Evolutionary conservation across 192 early-diverging fungal species (phyloP).

Genomic region (Gonapodya sp.): DNA sequence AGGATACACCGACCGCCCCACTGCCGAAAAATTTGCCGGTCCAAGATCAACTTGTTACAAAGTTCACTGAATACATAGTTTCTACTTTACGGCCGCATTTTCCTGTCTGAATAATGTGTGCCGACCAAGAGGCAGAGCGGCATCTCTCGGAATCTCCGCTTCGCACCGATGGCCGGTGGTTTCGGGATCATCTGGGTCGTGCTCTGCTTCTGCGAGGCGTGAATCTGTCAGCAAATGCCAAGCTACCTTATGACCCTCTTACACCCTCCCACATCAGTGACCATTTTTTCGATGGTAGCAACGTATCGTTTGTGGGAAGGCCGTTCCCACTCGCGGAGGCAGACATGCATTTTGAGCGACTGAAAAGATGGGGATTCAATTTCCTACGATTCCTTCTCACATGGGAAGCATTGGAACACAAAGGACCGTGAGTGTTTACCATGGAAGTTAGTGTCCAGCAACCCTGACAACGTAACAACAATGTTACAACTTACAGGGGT

Average conservation of each 20-base stretch:
- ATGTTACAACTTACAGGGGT: background rate
- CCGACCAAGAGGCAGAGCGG: no score
- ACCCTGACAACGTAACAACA: no score
- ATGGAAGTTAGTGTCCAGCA: no score
- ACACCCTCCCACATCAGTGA: background rate
- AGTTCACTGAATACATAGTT: no score
- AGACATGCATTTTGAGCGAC: slow-evolving; percentile 60
- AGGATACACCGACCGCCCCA: no score
- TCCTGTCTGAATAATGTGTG: no score
- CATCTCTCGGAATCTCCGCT: no score
- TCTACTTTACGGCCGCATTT: no score
- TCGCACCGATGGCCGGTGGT: slow-evolving; percentile 24
- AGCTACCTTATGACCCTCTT: slow-evolving; percentile 24
- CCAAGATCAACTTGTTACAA: no score
- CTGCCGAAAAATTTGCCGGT: no score
- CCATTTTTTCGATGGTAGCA: background rate
- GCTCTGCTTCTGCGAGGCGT: slow-evolving; percentile 41
- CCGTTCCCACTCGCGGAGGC: slow-evolving; percentile 70
- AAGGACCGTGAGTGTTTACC: slow-evolving; percentile 72
- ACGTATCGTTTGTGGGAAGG: slow-evolving; percentile 48
- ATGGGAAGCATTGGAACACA: slow-evolving; percentile 76
- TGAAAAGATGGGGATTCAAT: slow-evolving; percentile 69
- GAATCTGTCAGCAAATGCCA: slow-evolving; percentile 41
- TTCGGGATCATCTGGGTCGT: slow-evolving; percentile 34
- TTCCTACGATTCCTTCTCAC: slow-evolving; percentile 35